phyloP scores from a whole-genome alignment of 768 basidiomycete species.

The Mycena vulgaris region DNA sequence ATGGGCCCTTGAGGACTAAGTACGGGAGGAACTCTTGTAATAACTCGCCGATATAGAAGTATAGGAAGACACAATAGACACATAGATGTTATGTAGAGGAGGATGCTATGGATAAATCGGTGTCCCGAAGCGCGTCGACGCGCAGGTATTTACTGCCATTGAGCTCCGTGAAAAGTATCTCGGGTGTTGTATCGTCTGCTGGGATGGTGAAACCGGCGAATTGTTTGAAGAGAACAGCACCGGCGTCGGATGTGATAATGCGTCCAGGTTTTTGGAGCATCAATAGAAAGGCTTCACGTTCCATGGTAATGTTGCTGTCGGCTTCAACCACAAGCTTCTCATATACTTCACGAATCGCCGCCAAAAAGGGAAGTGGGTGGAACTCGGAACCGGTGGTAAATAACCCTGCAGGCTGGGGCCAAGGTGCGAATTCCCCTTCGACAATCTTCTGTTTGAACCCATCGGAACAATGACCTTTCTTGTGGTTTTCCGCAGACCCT shows the following conservation, averaged over 20 bases:
- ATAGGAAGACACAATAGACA: background rate
- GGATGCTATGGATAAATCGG: background rate
- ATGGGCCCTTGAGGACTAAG: no score
- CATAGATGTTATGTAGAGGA: background rate
- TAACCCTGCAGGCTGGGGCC: slow-evolving; percentile 15
- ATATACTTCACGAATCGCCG: slow-evolving; percentile 1
- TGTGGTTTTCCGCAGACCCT: slow-evolving; percentile 13
- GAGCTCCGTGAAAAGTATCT: background rate
- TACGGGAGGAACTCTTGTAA: no score
- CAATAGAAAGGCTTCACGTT: background rate
- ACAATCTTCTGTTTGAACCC: slow-evolving; percentile 14
- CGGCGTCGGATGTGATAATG: background rate
- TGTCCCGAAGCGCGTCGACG: background rate
- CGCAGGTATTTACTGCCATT: background rate
- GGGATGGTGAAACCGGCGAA: background rate
- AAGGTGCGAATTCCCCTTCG: background rate
- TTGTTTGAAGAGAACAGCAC: slow-evolving; percentile 10
- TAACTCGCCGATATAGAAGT: background rate
- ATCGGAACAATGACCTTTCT: slow-evolving; percentile 17
- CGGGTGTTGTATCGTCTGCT: background rate
- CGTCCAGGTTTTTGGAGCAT: slow-evolving; percentile 4
- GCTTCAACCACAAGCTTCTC: background rate
- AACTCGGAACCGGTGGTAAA: slow-evolving; percentile 14
- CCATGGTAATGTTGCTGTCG: background rate
- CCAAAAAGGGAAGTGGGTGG: slow-evolving; percentile 7